Evolutionary conservation across 1,284 basidiomycete genomes (phyloP).

Genomic region (Microbotryum scabiosae): DNA sequence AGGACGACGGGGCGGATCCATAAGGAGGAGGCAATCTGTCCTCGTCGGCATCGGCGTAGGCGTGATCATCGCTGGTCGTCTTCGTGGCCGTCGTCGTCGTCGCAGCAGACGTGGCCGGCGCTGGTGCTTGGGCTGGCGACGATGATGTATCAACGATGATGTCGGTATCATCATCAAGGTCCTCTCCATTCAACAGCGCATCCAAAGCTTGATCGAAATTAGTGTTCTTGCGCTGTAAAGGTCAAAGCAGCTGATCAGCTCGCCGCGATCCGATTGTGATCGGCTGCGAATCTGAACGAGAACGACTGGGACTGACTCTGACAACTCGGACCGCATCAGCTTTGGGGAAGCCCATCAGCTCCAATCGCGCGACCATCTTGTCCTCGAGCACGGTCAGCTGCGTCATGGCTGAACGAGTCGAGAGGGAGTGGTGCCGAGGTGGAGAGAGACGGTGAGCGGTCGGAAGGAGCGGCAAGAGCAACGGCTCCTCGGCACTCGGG

Average conservation of each 20-base stretch:
- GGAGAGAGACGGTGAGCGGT: no score
- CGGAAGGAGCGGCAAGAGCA: no score
- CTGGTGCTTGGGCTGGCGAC: not conserved
- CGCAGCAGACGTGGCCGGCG: no score
- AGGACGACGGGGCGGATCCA: no score
- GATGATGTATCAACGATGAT: constrained; percentile 1
- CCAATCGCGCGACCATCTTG: not conserved
- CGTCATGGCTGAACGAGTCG: no score
- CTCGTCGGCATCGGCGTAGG: no score
- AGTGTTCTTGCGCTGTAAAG: not conserved
- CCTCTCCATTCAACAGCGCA: constrained; percentile 1
- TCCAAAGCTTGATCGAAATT: constrained; percentile 5
- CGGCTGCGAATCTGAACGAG: not conserved
- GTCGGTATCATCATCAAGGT: not conserved
- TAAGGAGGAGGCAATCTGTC: no score
- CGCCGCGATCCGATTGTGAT: no score
- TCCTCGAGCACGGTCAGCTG: not conserved
- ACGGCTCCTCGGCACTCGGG: no score
- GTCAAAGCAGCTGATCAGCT: not conserved
- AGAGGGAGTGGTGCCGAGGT: no score
- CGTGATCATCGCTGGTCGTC: no score
- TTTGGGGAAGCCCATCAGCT: constrained; percentile 2
- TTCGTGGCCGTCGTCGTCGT: no score
- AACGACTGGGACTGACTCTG: not conserved
- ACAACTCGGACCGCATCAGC: not conserved